Conservation (phyloP, 495 filamentous ascomycete genomes). For the Aspergillus campestris region DNA sequence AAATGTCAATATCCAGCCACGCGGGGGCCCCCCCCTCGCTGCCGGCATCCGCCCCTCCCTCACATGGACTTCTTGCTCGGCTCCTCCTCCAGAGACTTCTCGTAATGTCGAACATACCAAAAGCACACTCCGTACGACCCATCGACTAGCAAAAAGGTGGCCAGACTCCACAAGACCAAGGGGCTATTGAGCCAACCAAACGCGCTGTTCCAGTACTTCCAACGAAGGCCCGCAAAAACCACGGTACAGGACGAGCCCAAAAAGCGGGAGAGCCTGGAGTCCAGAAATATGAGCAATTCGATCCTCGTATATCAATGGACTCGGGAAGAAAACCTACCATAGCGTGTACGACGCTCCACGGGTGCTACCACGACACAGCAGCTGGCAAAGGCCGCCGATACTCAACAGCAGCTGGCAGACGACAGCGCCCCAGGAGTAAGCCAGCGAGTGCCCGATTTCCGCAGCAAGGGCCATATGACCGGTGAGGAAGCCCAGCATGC, state of each 20-base stretch:
- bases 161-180: neutral
- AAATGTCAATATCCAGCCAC: too few species aligned
- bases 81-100: neutral
- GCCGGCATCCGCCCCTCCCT: neutral
- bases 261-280: constrained; percentile 5
- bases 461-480: constrained; percentile 1
- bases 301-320: too few species aligned
- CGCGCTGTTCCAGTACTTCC: neutral
- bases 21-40: too few species aligned
- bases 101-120: constrained; percentile 1
- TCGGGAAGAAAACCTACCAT: constrained; percentile 2
- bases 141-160: neutral
- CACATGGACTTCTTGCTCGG: neutral
- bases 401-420: constrained; percentile 7
- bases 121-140: constrained; percentile 2
- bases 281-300: too few species aligned
- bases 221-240: neutral
- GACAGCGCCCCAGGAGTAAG: constrained; percentile 5
- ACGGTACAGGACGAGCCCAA: neutral
- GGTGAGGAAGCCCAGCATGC: neutral
- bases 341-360: constrained; percentile 7
- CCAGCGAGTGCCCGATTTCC: constrained; percentile 1
- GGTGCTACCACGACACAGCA: constrained; percentile 5
- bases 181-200: neutral
- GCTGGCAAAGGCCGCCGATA: constrained; percentile 3